Percentiles rank a stretch among this genome's conserved stretches.
Conservation (phyloP, 768 basidiomycete genomes). For the Amanita exitialis region DNA sequence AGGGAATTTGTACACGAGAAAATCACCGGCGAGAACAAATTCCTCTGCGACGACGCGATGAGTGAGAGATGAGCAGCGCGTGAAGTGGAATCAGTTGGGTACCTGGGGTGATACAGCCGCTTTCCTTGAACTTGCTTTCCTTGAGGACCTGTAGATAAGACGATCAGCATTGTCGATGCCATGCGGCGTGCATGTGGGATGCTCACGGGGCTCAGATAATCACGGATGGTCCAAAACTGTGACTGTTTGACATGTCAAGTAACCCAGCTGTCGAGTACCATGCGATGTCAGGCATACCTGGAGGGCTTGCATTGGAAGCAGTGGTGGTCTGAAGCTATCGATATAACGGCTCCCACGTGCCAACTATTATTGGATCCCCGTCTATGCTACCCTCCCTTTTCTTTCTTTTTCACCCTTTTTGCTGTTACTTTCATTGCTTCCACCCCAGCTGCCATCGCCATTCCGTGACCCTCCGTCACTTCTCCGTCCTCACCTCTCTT, state of each 20-base stretch:
- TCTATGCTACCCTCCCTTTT: conserved; percentile 11
- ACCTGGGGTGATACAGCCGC: conserved; percentile 94
- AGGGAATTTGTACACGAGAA: conserved; percentile 95
- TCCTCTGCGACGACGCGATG: conserved; percentile 54
- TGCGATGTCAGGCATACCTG: conserved; percentile 18
- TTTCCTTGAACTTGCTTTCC: conserved; percentile 99
- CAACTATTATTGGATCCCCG: conserved; percentile 1
- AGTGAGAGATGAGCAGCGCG: neutral
- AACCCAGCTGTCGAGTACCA: neutral
- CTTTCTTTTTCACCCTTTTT: conserved; percentile 17
- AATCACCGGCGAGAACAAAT: conserved; percentile 96
- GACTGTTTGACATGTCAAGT: conserved; percentile 36
- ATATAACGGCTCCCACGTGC: conserved; percentile 10
- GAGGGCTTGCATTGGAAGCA: conserved; percentile 29
- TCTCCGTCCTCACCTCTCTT: neutral
- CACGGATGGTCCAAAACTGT: conserved; percentile 89
- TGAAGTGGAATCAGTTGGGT: conserved; percentile 14
- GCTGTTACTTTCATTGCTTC: conserved; percentile 7
- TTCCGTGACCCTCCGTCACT: conserved; percentile 8
- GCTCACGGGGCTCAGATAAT: conserved; percentile 84
- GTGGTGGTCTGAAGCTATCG: conserved; percentile 14
- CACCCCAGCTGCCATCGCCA: too few relatives aligned
- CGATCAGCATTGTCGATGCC: conserved; percentile 20
- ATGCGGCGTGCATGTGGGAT: conserved; percentile 11
- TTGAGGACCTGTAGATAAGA: conserved; percentile 67